These are phyloP conservation scores for Thuja plicata DNA, from an alignment of 83 land plant genomes.

Conservation along the genomic window DNA sequence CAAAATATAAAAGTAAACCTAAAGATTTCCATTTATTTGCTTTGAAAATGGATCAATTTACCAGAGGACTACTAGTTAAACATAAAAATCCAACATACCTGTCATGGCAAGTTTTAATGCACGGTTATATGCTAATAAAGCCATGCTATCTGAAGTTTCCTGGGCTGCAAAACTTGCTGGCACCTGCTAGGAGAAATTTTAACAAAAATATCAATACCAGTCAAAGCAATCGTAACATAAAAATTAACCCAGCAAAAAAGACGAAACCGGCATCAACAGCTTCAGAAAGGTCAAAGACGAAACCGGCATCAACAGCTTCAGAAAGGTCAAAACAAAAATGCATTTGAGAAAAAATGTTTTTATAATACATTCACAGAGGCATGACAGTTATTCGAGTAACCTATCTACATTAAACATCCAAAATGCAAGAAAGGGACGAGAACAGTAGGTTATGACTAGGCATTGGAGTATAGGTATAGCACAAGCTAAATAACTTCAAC, in stretches of 20 bases:
- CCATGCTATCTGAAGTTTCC: constrained; percentile 48
- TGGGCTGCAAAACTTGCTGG: background rate
- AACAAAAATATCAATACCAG: background rate
- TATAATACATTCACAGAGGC: background rate
- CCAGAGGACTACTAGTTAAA: background rate
- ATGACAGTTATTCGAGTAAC: background rate
- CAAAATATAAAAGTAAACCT: background rate
- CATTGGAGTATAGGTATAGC: background rate
- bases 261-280: background rate
- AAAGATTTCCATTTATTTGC: background rate
- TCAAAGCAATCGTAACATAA: background rate
- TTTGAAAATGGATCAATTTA: background rate
- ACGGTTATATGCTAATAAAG: constrained; percentile 63
- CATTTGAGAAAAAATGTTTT: background rate
- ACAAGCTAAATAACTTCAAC: background rate
- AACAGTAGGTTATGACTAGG: background rate
- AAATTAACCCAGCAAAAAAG: background rate
- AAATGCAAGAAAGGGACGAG: background rate
- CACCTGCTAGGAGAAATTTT: background rate
- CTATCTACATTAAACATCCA: background rate
- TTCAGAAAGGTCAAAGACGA: background rate
- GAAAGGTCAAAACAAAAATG: background rate
- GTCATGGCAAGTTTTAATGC: constrained; percentile 51
- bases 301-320: background rate
- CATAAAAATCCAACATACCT: constrained; percentile 24